These are phyloP conservation scores for Rhizoclosmatium sp. DNA, from an alignment of 192 early-diverging fungal species.

Conservation along the genomic window DNA sequence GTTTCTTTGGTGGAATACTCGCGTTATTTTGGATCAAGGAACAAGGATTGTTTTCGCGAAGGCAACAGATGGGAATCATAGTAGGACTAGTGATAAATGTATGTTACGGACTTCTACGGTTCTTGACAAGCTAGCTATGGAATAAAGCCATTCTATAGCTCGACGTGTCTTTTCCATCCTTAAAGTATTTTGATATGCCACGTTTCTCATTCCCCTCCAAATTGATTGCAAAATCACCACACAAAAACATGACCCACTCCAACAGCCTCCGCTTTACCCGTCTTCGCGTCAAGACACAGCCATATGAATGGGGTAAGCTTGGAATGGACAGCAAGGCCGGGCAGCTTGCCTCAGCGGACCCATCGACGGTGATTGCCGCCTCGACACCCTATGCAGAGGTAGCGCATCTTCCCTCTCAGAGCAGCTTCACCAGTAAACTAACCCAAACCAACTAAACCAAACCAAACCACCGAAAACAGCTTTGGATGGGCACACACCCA, in stretches of 20 bases:
- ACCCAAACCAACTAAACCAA: no score
- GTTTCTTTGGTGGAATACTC: constrained; percentile 46
- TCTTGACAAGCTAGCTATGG: not conserved
- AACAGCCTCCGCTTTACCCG: constrained; percentile 16
- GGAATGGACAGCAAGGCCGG: constrained; percentile 84
- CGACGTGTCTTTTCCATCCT: no score
- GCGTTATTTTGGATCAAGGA: constrained; percentile 51
- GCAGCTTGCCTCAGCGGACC: constrained; percentile 73
- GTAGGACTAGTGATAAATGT: constrained; percentile 42
- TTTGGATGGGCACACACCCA: constrained; percentile 99
- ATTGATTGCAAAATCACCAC: not conserved
- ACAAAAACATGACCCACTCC: not conserved
- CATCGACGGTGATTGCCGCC: constrained; percentile 63
- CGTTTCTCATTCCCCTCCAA: not conserved
- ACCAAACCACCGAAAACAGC: constrained; percentile 46
- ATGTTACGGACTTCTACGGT: constrained; percentile 3
- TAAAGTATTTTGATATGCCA: not conserved
- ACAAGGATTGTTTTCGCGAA: constrained; percentile 34
- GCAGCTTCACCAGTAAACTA: not conserved
- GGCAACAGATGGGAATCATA: constrained; percentile 45
- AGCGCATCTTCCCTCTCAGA: not conserved
- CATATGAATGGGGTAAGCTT: constrained; percentile 97
- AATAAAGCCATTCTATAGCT: no score
- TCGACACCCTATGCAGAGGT: constrained; percentile 90
- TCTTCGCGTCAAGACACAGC: constrained; percentile 72